phyloP scores from a whole-genome alignment of 2,329 filamentous ascomycete genomes.

The Cadophora gregata region DNA sequence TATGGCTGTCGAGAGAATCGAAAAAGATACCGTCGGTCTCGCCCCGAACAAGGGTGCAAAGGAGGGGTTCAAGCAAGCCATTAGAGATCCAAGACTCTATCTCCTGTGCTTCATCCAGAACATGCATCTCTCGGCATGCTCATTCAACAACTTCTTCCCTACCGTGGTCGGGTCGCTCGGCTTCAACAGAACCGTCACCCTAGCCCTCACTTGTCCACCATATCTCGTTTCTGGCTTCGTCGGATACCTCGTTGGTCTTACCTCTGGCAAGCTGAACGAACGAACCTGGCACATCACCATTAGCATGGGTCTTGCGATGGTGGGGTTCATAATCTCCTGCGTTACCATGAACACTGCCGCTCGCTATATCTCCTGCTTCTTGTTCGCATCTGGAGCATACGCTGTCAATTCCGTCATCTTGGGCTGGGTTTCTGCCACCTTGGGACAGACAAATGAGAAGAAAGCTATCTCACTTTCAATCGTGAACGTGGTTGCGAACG shows the following conservation, averaged over 20 bases:
- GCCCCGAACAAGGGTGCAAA: slow-evolving; percentile 49
- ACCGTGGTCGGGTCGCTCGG: slow-evolving; percentile 53
- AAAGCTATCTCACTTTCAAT: slow-evolving; percentile 33
- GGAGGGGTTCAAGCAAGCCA: slow-evolving; percentile 48
- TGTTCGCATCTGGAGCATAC: slow-evolving; percentile 44
- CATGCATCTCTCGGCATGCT: slow-evolving; percentile 51
- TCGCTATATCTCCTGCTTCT: slow-evolving; percentile 44
- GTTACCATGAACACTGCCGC: slow-evolving; percentile 41
- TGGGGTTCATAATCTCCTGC: slow-evolving; percentile 43
- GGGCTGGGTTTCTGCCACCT: slow-evolving; percentile 36
- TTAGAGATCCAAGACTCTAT: slow-evolving; percentile 45
- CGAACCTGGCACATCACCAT: slow-evolving; percentile 44
- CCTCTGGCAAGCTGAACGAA: slow-evolving; percentile 41
- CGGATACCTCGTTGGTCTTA: slow-evolving; percentile 32
- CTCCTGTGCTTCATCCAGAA: slow-evolving; percentile 54
- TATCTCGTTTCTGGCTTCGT: slow-evolving; percentile 37
- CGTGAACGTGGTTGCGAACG: slow-evolving; percentile 31
- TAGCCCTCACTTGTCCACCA: slow-evolving; percentile 49
- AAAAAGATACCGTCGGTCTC: slow-evolving; percentile 52
- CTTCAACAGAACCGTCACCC: slow-evolving; percentile 51
- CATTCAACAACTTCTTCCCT: slow-evolving; percentile 53
- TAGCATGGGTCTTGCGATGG: slow-evolving; percentile 40
- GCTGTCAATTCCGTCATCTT: slow-evolving; percentile 43
- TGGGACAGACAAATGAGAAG: slow-evolving; percentile 35
- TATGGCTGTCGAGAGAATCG: slow-evolving; percentile 51